Evolutionary conservation across 176 grass and related monocot species (phyloP), one percentile per base, ranked within the genome.

Genomic region (Pharus latifolius): DNA sequence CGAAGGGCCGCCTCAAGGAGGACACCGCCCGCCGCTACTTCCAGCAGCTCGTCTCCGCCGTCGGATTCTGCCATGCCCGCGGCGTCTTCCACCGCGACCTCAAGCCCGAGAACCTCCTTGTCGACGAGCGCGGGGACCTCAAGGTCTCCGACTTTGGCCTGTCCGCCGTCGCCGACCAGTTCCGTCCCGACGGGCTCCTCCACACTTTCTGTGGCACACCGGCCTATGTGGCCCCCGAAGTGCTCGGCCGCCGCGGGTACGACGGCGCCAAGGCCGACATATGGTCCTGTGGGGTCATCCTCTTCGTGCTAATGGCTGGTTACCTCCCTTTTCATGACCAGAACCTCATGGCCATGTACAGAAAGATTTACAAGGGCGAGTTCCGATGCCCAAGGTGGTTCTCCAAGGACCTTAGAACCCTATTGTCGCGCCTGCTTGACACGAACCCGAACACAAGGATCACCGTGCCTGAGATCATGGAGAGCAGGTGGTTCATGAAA

Each of bases 121-220:
- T 99, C 26, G 96, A 94, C 62, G 96, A 86, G 28, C 12, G 33
- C 14, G 90, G 90, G 6, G 80, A 95, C 48, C 71, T 99, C 62
- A 99, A 99, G 79, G 96, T 99, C 7, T 91, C 96, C 16, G 96
- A 99, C 52, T 99, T 95, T 44, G 96, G 96, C 5, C 90, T 99
- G 24, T 88, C 87, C 48, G 96, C 96, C 5, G 90, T 94, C 70
- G 75, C 84, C 31, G 90, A 94, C 40, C 96, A 91, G 77, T 86
- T 94, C 57, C 82, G 62, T 1, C 64, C 74, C 17, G 90, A 99
- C 30, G 87, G 82, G 1, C 75, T 99, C 14, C 83, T 99, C 73
- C 96, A 99, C 76, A 99, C 96, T 53, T 99, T 99, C 74, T 99
- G 96, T 6, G 96, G 96, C 29, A 99, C 96, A 13, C 96, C 96